Evolutionary conservation across 2,329 filamentous ascomycete species (phyloP).

Genomic region (Fonsecaea nubica): DNA sequence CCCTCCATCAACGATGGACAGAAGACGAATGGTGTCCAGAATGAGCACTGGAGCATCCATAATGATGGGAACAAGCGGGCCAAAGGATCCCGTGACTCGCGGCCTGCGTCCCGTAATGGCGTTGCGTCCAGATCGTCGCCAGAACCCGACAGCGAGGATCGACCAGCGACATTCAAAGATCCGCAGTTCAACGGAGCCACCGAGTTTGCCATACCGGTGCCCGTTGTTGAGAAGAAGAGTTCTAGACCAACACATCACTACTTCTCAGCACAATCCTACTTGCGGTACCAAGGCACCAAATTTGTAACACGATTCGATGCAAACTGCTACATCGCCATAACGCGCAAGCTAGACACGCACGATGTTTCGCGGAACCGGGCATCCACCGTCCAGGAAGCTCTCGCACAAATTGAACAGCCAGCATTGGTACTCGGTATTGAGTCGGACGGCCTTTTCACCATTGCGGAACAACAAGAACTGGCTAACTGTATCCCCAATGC

Average conservation of each 20-base stretch:
- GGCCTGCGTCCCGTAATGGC: slow-evolving; percentile 46
- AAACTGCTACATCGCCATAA: slow-evolving; percentile 99
- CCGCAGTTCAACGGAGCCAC: slow-evolving; percentile 75
- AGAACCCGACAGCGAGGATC: slow-evolving; percentile 33
- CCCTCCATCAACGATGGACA: slow-evolving; percentile 68
- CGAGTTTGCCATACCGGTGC: slow-evolving; percentile 55
- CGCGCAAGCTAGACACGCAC: slow-evolving; percentile 95
- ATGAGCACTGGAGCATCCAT: slow-evolving; percentile 80
- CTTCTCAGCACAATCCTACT: slow-evolving; percentile 96
- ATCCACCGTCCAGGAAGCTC: slow-evolving; percentile 69
- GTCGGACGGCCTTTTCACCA: slow-evolving; percentile 94
- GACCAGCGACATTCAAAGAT: slow-evolving; percentile 57
- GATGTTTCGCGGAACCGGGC: slow-evolving; percentile 82
- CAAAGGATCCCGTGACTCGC: slow-evolving; percentile 54
- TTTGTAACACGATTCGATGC: slow-evolving; percentile 97
- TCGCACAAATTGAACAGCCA: slow-evolving; percentile 84
- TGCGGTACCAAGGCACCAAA: slow-evolving; percentile 94
- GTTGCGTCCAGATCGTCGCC: slow-evolving; percentile 21
- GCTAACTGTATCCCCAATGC: slow-evolving; percentile 80
- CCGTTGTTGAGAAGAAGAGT: slow-evolving; percentile 39
- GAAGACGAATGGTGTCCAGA: slow-evolving; percentile 67
- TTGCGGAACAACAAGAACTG: slow-evolving; percentile 92
- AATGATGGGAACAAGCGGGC: slow-evolving; percentile 78
- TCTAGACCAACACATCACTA: slow-evolving; percentile 69
- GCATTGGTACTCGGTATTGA: slow-evolving; percentile 92